Base-by-base conservation (phyloP, 306 rosid species). In the Herpetospermum pedunculosum region DNA sequence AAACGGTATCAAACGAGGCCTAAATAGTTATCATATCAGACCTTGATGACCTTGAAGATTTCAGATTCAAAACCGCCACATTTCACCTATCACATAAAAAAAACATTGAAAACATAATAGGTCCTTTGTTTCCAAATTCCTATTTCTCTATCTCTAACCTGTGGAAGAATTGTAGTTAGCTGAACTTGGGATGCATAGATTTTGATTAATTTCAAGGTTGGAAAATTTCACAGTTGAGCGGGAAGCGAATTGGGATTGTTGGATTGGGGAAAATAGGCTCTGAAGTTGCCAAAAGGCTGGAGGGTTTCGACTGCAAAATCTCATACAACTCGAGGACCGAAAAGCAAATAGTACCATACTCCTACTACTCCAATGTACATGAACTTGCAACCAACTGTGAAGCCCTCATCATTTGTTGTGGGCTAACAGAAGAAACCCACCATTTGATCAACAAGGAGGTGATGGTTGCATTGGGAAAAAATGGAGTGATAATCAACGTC, bases 211-310 rank as follows among this genome's bases (percentile, higher is more conserved):
- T 15, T 49, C 16, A 69, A 2, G 54, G 30, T 26, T 15, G 55
- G 5, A 28, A 67, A 67, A 30, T 50, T 25, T 70, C 78, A 5
- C 48, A 86, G 89, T 2, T 85, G 23, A 62, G 82, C 29, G 80
- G 85, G 46, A 87, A 83, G 80, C 76, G 72, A 60, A 82, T 86
- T 23, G 87, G 87, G 23, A 80, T 89, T 1, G 82, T 86, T 70
- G 94, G 89, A 2, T 50, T 89, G 49, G 91, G 88, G 50, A 84
- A 65, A 49, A 81, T 88, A 25, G 93, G 90, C 70, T 30, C 48
- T 25, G 77, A 80, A 79, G 86, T 88, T 2, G 93, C 86, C 4
- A 81, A 82, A 16, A 79, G 90, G 73, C 80, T 86, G 11, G 82
- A 83, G 63, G 82, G 77, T 18, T 82, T 84, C 13, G 83, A 76